Evolutionary conservation across 768 basidiomycete species (phyloP).

Genomic region (Russula foetens): DNA sequence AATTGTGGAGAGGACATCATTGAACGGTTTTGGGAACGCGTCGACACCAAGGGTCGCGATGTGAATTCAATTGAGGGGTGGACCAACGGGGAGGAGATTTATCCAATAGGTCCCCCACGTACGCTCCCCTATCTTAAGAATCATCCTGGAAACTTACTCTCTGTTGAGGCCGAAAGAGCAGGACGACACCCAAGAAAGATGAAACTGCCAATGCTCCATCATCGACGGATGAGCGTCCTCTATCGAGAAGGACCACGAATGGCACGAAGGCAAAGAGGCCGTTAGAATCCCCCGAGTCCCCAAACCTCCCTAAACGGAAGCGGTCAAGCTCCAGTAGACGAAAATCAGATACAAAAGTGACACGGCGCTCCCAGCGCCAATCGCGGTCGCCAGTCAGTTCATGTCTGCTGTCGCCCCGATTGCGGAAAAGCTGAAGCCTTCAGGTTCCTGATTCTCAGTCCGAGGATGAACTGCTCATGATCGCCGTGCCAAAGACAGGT

Average conservation of each 20-base stretch:
- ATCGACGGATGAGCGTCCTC: background rate
- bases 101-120: constrained; percentile 15
- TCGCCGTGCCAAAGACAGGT: background rate
- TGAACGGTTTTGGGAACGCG: constrained; percentile 16
- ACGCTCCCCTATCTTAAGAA: background rate
- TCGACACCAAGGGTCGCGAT: constrained; percentile 13
- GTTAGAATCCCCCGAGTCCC: background rate
- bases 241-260: background rate
- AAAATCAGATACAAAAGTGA: background rate
- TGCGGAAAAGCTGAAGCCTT: background rate
- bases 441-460: constrained; percentile 15
- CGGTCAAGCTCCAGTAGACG: constrained; percentile 6
- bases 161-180: constrained; percentile 3
- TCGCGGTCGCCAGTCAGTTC: constrained; percentile 5
- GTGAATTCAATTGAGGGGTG: constrained; percentile 9
- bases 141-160: background rate
- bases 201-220: background rate
- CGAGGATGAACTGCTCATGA: background rate
- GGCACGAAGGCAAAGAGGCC: constrained; percentile 2
- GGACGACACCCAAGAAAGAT: background rate
- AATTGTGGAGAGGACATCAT: constrained; percentile 10
- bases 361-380: background rate
- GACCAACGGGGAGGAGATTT: constrained; percentile 17
- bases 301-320: constrained; percentile 4
- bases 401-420: background rate